Percentiles rank a stretch among this genome's conserved stretches.
Evolutionary conservation across 495 filamentous ascomycete species (phyloP).

Genomic region (Aspergillus bertholletiae): DNA sequence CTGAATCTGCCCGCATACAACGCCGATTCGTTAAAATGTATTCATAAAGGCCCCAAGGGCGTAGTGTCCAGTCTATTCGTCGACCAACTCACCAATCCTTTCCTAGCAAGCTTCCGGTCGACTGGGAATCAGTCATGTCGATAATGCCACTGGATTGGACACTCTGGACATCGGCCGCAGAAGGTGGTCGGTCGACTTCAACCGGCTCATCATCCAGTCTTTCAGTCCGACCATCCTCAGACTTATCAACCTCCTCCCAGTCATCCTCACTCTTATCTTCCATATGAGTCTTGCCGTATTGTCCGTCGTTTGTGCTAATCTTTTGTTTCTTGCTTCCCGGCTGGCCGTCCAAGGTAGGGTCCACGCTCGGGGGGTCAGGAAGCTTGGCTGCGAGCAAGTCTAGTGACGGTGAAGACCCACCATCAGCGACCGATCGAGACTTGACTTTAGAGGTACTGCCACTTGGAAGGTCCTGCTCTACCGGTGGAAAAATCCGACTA

Average conservation of each 20-base stretch:
- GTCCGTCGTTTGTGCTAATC: slow-evolving; percentile 3
- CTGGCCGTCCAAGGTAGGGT: slow-evolving; percentile 22
- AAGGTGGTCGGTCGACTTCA: slow-evolving; percentile 23
- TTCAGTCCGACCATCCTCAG: slow-evolving; percentile 21
- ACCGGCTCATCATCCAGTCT: slow-evolving; percentile 27
- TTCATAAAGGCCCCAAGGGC: too few species aligned
- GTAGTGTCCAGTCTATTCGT: too few species aligned
- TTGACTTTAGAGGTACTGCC: not conserved
- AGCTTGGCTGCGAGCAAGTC: slow-evolving; percentile 22
- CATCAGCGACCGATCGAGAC: slow-evolving; percentile 6
- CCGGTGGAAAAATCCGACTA: slow-evolving; percentile 31
- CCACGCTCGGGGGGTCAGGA: slow-evolving; percentile 27
- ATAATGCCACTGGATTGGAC: slow-evolving; percentile 29
- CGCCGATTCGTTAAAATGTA: too few species aligned
- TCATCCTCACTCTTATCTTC: slow-evolving; percentile 30
- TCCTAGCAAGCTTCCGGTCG: slow-evolving; percentile 17
- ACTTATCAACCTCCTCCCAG: slow-evolving; percentile 36
- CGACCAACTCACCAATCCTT: slow-evolving; percentile 21
- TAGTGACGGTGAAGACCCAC: slow-evolving; percentile 21
- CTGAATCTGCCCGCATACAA: too few species aligned
- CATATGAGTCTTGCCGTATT: slow-evolving; percentile 4
- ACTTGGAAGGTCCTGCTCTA: slow-evolving; percentile 17
- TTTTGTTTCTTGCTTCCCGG: slow-evolving; percentile 31
- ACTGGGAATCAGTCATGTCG: slow-evolving; percentile 20
- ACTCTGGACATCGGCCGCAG: slow-evolving; percentile 26